phyloP scores from a whole-genome alignment of 176 grass and related monocot genomes.

The Dendrocalamus sinicus region DNA sequence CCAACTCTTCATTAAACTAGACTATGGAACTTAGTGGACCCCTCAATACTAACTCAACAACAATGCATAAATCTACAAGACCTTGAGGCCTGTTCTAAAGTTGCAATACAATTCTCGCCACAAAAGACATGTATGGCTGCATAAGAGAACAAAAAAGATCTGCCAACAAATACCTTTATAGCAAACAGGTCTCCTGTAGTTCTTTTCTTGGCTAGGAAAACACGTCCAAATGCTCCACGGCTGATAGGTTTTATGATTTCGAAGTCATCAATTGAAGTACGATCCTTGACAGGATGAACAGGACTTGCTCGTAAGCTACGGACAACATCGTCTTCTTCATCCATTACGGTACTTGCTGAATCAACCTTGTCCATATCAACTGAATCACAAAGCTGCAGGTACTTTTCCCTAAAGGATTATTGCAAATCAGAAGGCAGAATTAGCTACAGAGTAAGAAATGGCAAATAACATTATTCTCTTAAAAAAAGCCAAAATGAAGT shows the following conservation, averaged over 20 bases:
- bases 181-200: slow-evolving; percentile 99
- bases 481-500: slow-evolving; percentile 28
- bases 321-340: slow-evolving; percentile 97
- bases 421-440: slow-evolving; percentile 36
- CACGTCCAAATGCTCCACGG: slow-evolving; percentile 96
- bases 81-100: background rate
- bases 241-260: slow-evolving; percentile 99
- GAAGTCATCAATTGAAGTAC: slow-evolving; percentile 99
- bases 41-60: background rate
- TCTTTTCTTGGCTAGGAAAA: slow-evolving; percentile 99
- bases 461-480: slow-evolving; percentile 33
- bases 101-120: background rate
- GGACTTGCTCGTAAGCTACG: slow-evolving; percentile 94
- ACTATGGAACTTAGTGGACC: background rate
- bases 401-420: slow-evolving; percentile 81
- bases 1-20: background rate
- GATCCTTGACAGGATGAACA: slow-evolving; percentile 90
- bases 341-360: slow-evolving; percentile 85
- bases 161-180: slow-evolving; percentile 77
- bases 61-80: background rate
- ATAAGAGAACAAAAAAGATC: slow-evolving; percentile 25
- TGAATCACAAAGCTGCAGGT: slow-evolving; percentile 93
- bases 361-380: slow-evolving; percentile 96
- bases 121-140: background rate
- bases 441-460: slow-evolving; percentile 37